Percentiles rank a stretch among this genome's conserved stretches.
These are phyloP conservation scores for Gnomoniopsis sp. DNA, from an alignment of 2,329 filamentous ascomycete species.

Conservation along the genomic window DNA sequence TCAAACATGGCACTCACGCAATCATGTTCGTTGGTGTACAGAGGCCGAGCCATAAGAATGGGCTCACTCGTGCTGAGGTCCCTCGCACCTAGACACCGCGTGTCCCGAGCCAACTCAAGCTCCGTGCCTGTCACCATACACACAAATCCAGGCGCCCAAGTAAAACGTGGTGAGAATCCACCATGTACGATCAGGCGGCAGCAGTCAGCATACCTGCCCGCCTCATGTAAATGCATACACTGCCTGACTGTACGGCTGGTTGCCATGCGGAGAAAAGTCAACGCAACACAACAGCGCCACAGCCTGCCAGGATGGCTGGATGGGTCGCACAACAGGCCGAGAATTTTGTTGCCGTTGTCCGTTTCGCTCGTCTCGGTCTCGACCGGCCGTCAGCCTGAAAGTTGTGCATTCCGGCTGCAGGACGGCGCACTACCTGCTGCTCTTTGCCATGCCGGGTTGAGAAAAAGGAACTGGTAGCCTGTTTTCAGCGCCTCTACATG, in stretches of 20 bases:
- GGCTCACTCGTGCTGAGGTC: background rate
- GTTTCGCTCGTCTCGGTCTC: constrained; percentile 1
- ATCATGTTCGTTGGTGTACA: background rate
- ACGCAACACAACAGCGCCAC: background rate
- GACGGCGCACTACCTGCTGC: background rate
- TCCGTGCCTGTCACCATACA: constrained; percentile 1
- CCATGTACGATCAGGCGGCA: background rate
- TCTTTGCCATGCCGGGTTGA: background rate
- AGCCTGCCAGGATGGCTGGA: background rate
- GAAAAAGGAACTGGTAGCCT: too few relatives aligned
- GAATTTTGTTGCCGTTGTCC: background rate
- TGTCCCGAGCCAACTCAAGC: background rate
- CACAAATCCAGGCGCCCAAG: background rate
- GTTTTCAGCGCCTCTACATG: too few relatives aligned
- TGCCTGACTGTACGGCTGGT: background rate
- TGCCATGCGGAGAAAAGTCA: constrained; percentile 9
- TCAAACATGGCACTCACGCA: background rate
- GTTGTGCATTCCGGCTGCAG: background rate
- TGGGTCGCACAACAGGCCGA: constrained; percentile 7
- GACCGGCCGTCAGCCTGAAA: background rate
- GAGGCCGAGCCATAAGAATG: background rate
- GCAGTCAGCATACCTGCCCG: background rate
- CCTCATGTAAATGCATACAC: constrained; percentile 10
- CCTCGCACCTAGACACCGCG: background rate
- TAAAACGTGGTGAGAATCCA: background rate